Evolutionary conservation across 1,139 yeast genomes (phyloP), one percentile per base, ranked within the genome.

Genomic region (Blastobotrys persicus): DNA sequence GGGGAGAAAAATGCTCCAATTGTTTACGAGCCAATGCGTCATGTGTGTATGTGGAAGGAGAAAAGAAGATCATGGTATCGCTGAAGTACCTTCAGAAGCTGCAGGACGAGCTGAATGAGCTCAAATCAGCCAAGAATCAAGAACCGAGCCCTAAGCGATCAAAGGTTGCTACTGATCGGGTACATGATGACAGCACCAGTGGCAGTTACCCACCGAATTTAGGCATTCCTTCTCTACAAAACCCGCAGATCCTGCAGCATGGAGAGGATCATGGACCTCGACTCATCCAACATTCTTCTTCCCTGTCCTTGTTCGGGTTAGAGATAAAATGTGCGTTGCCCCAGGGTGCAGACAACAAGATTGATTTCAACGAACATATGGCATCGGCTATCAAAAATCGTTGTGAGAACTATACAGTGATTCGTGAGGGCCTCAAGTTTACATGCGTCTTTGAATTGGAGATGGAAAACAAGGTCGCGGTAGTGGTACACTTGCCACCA

Each of bases 41-140:
- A 31, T 87, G 95, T 69, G 89, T 85, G 59, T 87, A 86, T 58
- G 77, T 80, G 18, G 92, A 85, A 62, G 88, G 86, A 1, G 89
- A 85, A 49, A 83, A 81, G 70, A 85, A 86, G 63, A 77, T 87
- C 16, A 88, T 85, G 28, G 87, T 86, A 0, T 83, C 92, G 1
- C 76, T 85, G 79, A 83, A 82, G 58, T 86, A 86, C 60, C 65
- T 87, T 46, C 80, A 81, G 48, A 79, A 78, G 56, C 68, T 87
- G 11, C 94, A 86, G 59, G 85, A 80, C 44, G 81, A 78, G 53
- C 86, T 55, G 35, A 51, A 49, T 7, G 39, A 54, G 23, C 47
- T 58, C 6, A 48, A 45, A 23, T 6, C 28, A 23, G 28, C 28
- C 19, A 34, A 34, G 11, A 17, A 14, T 34, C 20, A 12, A 6